Evolutionary conservation across 306 rosid genomes (phyloP).

Genomic region (Trichosanthes truncata): DNA sequence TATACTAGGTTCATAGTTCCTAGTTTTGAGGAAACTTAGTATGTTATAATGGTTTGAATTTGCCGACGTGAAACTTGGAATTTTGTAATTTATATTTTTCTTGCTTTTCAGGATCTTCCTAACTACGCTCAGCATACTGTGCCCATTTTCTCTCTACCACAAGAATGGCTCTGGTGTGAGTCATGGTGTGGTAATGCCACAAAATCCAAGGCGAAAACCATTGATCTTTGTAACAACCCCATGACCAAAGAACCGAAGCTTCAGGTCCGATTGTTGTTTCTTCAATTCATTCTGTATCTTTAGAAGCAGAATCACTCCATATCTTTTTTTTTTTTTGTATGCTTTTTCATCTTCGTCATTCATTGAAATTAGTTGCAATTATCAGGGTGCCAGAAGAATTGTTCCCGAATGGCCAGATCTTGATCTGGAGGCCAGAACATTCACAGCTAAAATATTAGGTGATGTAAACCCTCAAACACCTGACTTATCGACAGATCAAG

Average conservation of each 20-base stretch:
- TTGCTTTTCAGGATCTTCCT: slow-evolving; percentile 84
- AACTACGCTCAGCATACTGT: slow-evolving; percentile 95
- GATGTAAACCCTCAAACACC: slow-evolving; percentile 37
- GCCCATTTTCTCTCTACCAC: slow-evolving; percentile 89
- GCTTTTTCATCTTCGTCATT: not conserved
- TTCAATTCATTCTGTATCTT: not conserved
- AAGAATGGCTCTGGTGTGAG: slow-evolving; percentile 99
- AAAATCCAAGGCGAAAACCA: slow-evolving; percentile 85
- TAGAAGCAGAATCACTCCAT: not conserved
- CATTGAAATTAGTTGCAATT: not conserved
- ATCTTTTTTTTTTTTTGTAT: not conserved
- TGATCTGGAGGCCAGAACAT: slow-evolving; percentile 73
- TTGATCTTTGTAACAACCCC: slow-evolving; percentile 98
- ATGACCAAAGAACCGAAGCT: slow-evolving; percentile 99
- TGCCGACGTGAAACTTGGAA: not conserved
- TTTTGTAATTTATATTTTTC: not conserved
- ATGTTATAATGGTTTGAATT: not conserved
- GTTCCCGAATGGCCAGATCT: slow-evolving; percentile 93
- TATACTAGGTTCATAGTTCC: not conserved
- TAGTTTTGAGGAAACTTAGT: not conserved
- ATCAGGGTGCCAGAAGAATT: slow-evolving; percentile 89
- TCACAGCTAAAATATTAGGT: slow-evolving; percentile 69
- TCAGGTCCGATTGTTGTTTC: slow-evolving; percentile 40
- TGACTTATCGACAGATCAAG: slow-evolving; percentile 22
- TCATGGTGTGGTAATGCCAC: slow-evolving; percentile 99